Percentiles rank a stretch among this genome's conserved stretches.
These are phyloP conservation scores for Lepidium africanum DNA, from an alignment of 345 rosid species.

Conservation along the genomic window DNA sequence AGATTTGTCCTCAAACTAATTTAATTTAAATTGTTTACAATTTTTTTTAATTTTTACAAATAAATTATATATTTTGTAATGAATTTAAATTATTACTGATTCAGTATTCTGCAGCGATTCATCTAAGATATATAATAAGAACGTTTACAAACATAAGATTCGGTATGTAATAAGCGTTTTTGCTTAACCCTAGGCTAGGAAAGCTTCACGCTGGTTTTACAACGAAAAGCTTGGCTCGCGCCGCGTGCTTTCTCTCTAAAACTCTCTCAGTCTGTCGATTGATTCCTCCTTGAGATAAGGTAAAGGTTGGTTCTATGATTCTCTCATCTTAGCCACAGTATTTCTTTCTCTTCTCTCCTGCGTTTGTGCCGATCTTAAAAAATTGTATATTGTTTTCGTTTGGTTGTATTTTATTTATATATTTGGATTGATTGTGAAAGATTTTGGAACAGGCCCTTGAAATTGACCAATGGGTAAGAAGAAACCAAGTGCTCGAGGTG, in stretches of 20 bases:
- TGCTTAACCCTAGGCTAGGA: slow-evolving; percentile 18
- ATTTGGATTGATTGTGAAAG: slow-evolving; percentile 3
- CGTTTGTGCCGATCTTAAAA: slow-evolving; percentile 3
- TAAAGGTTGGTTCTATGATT: slow-evolving; percentile 3
- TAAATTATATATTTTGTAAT: too few species aligned
- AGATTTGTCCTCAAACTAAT: too few species aligned
- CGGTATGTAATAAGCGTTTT: not conserved
- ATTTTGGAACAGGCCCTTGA: not conserved
- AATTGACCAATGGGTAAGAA: slow-evolving; percentile 53
- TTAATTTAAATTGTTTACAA: too few species aligned
- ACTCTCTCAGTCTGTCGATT: not conserved
- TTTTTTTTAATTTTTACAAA: too few species aligned
- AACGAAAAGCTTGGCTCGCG: slow-evolving; percentile 6
- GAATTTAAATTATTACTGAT: too few species aligned
- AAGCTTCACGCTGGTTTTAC: slow-evolving; percentile 11
- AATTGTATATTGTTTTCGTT: not conserved
- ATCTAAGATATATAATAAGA: too few species aligned
- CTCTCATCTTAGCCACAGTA: not conserved
- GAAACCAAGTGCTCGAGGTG: slow-evolving; percentile 54
- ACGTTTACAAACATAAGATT: not conserved
- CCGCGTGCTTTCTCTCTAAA: not conserved
- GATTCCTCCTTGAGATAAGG: not conserved
- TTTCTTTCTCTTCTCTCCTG: not conserved
- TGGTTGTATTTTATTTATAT: not conserved
- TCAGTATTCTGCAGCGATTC: too few species aligned